phyloP scores from a whole-genome alignment of 495 filamentous ascomycete species.

The Talaromyces stipitatus region DNA sequence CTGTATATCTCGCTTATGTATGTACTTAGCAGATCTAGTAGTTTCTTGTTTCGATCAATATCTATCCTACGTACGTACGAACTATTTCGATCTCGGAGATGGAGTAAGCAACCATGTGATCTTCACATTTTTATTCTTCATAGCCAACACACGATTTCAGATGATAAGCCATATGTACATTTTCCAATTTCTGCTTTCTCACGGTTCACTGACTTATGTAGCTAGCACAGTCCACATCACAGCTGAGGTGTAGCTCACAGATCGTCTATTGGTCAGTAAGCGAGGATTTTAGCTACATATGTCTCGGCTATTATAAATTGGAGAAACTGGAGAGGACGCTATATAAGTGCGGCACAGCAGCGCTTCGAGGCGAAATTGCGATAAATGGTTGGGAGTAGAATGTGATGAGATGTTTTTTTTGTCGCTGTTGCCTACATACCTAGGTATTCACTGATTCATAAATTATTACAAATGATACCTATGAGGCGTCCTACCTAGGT shows the following conservation, averaged over 20 bases:
- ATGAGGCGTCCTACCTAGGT: not conserved
- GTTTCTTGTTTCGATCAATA: not conserved
- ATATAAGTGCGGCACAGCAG: constrained; percentile 2
- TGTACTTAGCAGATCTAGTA: not conserved
- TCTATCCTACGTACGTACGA: not conserved
- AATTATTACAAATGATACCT: no score
- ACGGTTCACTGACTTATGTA: not conserved
- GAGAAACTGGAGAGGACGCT: not conserved
- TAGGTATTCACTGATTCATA: no score
- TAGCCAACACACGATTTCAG: not conserved
- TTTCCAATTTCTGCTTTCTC: no score
- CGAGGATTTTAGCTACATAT: not conserved
- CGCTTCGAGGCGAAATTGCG: not conserved
- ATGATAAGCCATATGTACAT: no score
- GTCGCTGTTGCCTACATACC: not conserved
- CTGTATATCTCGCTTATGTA: no score
- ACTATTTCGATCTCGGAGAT: not conserved
- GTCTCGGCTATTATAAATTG: not conserved
- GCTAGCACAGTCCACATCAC: not conserved
- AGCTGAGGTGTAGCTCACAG: not conserved
- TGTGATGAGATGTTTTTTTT: not conserved
- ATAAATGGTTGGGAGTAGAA: not conserved
- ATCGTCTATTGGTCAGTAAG: not conserved
- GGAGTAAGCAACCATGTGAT: not conserved
- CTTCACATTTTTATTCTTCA: not conserved